Conservation (phyloP, 2,329 filamentous ascomycete species). For the Penicillium sp. region DNA sequence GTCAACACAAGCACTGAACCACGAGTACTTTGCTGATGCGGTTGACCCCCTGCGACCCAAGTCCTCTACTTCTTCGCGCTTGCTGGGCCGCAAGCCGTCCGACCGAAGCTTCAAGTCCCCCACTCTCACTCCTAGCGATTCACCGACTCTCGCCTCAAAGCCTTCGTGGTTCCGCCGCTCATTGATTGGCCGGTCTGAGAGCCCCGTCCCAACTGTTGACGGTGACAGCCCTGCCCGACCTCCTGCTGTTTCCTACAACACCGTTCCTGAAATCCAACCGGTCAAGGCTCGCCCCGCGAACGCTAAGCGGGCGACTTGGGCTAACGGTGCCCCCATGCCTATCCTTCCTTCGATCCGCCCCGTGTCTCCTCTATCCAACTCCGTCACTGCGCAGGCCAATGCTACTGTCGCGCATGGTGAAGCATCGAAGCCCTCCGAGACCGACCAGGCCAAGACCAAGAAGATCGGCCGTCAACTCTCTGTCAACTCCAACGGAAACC, state of each 20-base stretch:
- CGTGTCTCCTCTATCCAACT: conserved; percentile 93
- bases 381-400: conserved; percentile 85
- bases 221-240: conserved; percentile 42
- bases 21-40: conserved; percentile 93
- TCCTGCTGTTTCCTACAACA: conserved; percentile 46
- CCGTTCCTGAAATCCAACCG: conserved; percentile 45
- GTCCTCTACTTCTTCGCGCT: conserved; percentile 73
- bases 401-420: conserved; percentile 62
- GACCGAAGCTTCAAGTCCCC: conserved; percentile 68
- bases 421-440: conserved; percentile 29
- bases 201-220: conserved; percentile 60
- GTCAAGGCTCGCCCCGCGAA: conserved; percentile 60
- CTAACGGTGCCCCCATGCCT: conserved; percentile 85
- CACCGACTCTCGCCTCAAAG: conserved; percentile 69
- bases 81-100: conserved; percentile 87
- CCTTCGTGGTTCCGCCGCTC: conserved; percentile 98
- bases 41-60: conserved; percentile 91
- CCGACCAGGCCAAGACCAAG: conserved; percentile 66
- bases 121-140: conserved; percentile 64
- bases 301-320: conserved; percentile 90
- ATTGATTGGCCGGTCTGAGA: conserved; percentile 77
- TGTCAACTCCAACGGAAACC: conserved; percentile 85
- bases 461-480: conserved; percentile 96
- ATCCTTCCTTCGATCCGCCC: conserved; percentile 93
- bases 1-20: conserved; percentile 87